Evolutionary conservation across 139 green algal genomes (phyloP), one percentile per base, ranked within the genome.

Genomic region (Tetraselmis striata): DNA sequence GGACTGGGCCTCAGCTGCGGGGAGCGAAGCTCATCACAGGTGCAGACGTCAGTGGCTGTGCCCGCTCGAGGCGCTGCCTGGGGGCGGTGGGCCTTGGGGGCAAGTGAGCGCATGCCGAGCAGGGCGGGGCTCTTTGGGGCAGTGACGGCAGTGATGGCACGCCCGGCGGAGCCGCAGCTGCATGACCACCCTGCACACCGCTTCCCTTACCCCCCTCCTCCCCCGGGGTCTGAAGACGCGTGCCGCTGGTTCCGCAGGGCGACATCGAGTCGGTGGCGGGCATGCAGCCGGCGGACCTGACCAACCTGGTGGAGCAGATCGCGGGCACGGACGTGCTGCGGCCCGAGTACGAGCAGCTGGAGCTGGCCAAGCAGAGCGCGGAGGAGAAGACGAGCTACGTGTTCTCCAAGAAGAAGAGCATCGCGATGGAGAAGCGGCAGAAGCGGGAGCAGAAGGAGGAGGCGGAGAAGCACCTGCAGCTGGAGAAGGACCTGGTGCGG

Each of bases 381-480:
- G 95, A 98, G 80, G 90, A 93, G 76, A 79, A 85, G 78, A 89
- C 91, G 30, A 83, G 84, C 31, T 79, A 93, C 76, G 80, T 92
- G 2, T 96, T 95, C 82, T 84, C 81, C n/a, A 94, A 92, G 83
- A 95, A 93, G 59, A 96, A 94, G 85, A 84, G 76, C 1, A 85
- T 97, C 30, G 82, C 84, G 25, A 84, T 85, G 28, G 96, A 99
- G 85, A 91, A 92, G 58, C 92, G 90, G 84, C 91, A 96, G 82
- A 98, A 97, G 85, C 98, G 98, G 87, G 95, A 98, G 80, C 95
- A 99, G 87, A 98, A 98, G 89, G 93, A 97, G 32, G 96, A 99
- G 90, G 97, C 97, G 25, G 97, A 99, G 88, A 89, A 87, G 77
- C 91, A 98, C 84, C 59, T 96, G 74, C 76, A 80, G 45, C 84